Evolutionary conservation across 805 yeast genomes (phyloP).

Genomic region (Debaryomyces prosopidis): DNA sequence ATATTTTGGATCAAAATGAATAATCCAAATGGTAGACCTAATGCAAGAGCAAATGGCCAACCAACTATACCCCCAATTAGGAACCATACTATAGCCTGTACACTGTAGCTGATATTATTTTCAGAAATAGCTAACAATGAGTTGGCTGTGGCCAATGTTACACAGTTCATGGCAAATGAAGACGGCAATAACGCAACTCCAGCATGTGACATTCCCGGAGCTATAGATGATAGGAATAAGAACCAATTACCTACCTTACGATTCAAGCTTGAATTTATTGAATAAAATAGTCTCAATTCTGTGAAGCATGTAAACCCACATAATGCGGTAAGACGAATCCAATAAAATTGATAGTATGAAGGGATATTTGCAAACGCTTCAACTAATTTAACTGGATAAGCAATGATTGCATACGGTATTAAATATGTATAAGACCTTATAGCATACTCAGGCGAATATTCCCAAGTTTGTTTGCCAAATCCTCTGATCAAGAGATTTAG

Average conservation of each 20-base stretch:
- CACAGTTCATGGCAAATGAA: constrained; percentile 59
- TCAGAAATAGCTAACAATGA: constrained; percentile 25
- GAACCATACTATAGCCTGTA: constrained; percentile 42
- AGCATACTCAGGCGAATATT: constrained; percentile 86
- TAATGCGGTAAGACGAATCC: constrained; percentile 44
- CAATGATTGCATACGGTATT: constrained; percentile 44
- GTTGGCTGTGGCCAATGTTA: constrained; percentile 44
- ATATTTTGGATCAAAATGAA: constrained; percentile 18
- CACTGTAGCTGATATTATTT: neutral
- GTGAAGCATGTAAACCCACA: constrained; percentile 40
- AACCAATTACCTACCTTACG: constrained; percentile 55
- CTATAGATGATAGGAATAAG: constrained; percentile 56
- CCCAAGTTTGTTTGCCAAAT: constrained; percentile 96
- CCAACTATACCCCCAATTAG: constrained; percentile 78
- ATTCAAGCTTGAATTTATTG: constrained; percentile 38
- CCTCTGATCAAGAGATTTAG: constrained; percentile 72
- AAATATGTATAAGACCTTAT: constrained; percentile 85
- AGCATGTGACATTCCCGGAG: constrained; percentile 89
- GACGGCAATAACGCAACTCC: constrained; percentile 85
- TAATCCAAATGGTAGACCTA: constrained; percentile 60
- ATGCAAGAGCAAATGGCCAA: constrained; percentile 83
- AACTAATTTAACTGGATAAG: constrained; percentile 19
- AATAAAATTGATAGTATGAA: constrained; percentile 48
- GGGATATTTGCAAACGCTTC: constrained; percentile 15
- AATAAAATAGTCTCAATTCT: constrained; percentile 53